These are phyloP conservation scores for Cryptosporidium baileyi DNA, from an alignment of 169 alveolate species.

Conservation along the genomic window DNA sequence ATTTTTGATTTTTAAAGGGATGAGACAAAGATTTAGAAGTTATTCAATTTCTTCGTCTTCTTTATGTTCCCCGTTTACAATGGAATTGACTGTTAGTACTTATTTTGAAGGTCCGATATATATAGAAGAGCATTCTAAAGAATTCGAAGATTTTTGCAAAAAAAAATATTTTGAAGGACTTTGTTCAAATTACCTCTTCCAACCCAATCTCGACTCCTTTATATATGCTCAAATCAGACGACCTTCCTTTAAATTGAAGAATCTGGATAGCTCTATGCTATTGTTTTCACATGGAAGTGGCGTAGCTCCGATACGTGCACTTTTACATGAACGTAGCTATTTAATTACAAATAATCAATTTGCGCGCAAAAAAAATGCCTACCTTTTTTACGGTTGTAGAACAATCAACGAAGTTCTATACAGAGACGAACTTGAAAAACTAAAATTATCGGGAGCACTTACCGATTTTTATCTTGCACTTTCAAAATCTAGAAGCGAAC, in stretches of 20 bases:
- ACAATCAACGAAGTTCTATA: constrained; percentile 26
- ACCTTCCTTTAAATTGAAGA: not conserved
- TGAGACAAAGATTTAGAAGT: constrained; percentile 37
- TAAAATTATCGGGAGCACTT: not conserved
- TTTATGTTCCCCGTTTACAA: not conserved
- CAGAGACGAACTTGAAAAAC: constrained; percentile 21
- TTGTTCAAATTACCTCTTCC: constrained; percentile 33
- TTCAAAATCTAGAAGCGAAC: not conserved
- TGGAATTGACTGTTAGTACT: constrained; percentile 34
- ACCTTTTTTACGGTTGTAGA: constrained; percentile 58
- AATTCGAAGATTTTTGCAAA: not conserved
- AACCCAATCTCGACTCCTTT: not conserved
- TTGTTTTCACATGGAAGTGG: constrained; percentile 63
- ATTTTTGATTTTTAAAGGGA: constrained; percentile 30
- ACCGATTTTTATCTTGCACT: constrained; percentile 26
- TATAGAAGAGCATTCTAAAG: not conserved
- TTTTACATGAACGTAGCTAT: constrained; percentile 23
- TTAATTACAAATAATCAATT: not conserved
- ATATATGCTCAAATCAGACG: constrained; percentile 12
- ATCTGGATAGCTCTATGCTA: not conserved
- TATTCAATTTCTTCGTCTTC: constrained; percentile 68
- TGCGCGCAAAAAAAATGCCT: not conserved
- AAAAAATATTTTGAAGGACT: not conserved
- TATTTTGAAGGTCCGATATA: constrained; percentile 1
- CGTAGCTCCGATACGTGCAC: constrained; percentile 55